These are phyloP conservation scores for Aureobasidium lini DNA, from an alignment of 2,329 filamentous ascomycete genomes.

Conservation along the genomic window DNA sequence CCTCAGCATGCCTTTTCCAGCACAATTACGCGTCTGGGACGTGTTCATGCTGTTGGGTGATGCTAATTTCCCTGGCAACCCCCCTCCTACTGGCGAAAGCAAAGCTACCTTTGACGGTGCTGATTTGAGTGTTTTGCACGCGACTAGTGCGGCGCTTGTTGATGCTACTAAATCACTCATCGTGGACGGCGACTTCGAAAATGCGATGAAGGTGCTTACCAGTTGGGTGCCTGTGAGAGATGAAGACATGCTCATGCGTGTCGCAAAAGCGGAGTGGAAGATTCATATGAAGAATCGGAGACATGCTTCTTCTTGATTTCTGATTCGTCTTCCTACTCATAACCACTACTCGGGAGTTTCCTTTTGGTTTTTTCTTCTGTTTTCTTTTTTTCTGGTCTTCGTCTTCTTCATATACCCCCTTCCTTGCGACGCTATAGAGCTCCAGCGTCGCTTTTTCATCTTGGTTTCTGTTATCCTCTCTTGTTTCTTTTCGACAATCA, in stretches of 20 bases:
- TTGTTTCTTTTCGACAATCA: neutral
- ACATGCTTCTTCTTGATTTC: constrained; percentile 3
- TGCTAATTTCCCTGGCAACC: constrained; percentile 26
- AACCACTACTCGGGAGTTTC: too few relatives aligned
- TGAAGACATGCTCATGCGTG: constrained; percentile 86
- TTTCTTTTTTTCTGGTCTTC: neutral
- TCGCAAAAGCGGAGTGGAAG: constrained; percentile 83
- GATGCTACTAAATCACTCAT: constrained; percentile 84
- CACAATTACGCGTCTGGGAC: constrained; percentile 94
- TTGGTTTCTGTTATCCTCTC: neutral
- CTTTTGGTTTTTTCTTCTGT: neutral
- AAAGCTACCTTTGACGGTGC: constrained; percentile 41
- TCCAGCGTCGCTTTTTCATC: neutral
- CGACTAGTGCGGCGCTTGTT: constrained; percentile 80
- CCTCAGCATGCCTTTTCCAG: constrained; percentile 87
- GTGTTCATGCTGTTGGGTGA: constrained; percentile 93
- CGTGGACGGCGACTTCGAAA: constrained; percentile 90
- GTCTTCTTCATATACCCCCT: neutral
- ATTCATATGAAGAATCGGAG: constrained; percentile 44
- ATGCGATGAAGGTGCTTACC: constrained; percentile 93
- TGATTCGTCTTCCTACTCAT: neutral
- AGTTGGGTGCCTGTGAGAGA: constrained; percentile 92
- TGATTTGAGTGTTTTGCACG: constrained; percentile 81
- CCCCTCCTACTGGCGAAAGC: neutral
- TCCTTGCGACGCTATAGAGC: neutral